A percentile compares a stretch with the other conserved stretches of the same genome.
phyloP scores from a whole-genome alignment of 257 asterid species.

The Nicotiana tomentosiformis region DNA sequence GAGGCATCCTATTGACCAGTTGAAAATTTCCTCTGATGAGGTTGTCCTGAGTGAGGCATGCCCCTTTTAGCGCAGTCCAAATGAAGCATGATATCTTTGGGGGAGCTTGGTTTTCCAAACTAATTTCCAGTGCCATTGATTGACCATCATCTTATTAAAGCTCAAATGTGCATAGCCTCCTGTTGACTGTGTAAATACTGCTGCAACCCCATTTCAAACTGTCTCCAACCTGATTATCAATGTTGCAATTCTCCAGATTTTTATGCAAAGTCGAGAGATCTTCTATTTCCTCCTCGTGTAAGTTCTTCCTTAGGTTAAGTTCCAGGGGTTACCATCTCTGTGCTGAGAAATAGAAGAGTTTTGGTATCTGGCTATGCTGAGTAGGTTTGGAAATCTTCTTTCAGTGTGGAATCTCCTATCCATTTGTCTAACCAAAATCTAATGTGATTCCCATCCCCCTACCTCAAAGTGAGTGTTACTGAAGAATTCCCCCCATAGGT shows the following conservation, averaged over 20 bases:
- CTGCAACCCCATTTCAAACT: neutral
- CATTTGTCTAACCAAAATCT: neutral
- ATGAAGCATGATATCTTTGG: neutral
- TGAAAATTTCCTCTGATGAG: neutral
- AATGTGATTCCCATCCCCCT: neutral
- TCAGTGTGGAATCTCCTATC: neutral
- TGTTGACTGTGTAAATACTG: neutral
- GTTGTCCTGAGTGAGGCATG: neutral
- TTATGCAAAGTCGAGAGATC: neutral
- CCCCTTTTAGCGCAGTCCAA: neutral
- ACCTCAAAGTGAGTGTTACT: neutral
- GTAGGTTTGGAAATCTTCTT: neutral
- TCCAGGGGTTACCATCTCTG: neutral
- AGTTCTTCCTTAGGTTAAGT: neutral
- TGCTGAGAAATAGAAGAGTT: neutral
- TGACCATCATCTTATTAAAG: neutral
- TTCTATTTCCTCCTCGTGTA: neutral
- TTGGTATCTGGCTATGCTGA: neutral
- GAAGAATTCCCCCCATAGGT: neutral
- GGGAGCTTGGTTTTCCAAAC: neutral
- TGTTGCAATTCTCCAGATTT: neutral
- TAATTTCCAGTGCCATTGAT: neutral
- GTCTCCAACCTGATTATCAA: neutral
- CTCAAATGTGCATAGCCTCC: neutral
- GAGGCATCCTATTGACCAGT: neutral